Evolutionary conservation across 345 rosid genomes (phyloP), one percentile per base, ranked within the genome.

Genomic region (Gossypium thurberi): DNA sequence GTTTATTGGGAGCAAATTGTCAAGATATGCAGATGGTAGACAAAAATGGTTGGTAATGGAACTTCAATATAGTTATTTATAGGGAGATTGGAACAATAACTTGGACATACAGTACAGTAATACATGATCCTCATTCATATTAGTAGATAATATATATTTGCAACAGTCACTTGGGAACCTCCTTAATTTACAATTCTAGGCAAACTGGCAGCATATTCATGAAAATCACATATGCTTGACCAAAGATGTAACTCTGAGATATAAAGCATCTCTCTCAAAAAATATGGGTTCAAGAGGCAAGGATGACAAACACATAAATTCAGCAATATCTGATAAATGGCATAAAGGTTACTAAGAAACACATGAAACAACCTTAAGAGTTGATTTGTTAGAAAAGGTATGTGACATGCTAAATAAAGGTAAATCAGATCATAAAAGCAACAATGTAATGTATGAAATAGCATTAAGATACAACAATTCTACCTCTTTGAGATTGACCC

Each of bases 401-500:
- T 0, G 7, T 11, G 15, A 65, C 33, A 20, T 64, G 6, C n/a
- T 40, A 10, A 42, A 14, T 10, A 6, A 50, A 57, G 26, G 56
- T 58, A 58, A 58, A 43, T 8, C 28, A 21, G 7, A 1, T 58
- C 8, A 18, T 17, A 73, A 15, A 52, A 25, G 10, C 8, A 64
- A 72, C n/a, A 11, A 71, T 56, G 43, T n/a, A 25, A n/a, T 10
- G 21, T 4, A 33, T 60, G 60, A 61, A 26, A 37, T 61, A 63
- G 48, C 47, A 44, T 40, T 18, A 58, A 73, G 53, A 7, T 58
- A 18, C 42, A 21, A 55, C 15, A 52, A 69, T 65, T 63, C 78
- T 87, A 93, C 99, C 97, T 93, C 98, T 89, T 90, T 92, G 78
- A 93, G 97, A 85, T 95, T 85, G 78, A 95, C 98, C 98, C 96